These are phyloP conservation scores for Mollisia scopiformis DNA, from an alignment of 2,329 filamentous ascomycete species.

Conservation along the genomic window DNA sequence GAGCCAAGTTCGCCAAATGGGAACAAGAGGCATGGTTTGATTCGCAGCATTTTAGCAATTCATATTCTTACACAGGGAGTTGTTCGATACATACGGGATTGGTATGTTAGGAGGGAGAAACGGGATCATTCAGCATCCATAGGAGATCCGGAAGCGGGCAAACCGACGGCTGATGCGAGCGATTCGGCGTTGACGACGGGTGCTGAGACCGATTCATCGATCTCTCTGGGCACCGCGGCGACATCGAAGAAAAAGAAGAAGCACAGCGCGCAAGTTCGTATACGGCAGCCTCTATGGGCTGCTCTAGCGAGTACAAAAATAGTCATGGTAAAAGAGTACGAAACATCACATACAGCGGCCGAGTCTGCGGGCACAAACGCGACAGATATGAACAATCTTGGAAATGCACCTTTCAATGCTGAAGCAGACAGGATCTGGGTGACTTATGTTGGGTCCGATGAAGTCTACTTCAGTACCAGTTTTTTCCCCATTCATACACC, in stretches of 20 bases:
- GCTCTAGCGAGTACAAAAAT: conserved; percentile 95
- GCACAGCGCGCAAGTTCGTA: conserved; percentile 87
- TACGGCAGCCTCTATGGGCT: conserved; percentile 91
- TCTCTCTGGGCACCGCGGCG: conserved; percentile 44
- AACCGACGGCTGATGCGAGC: conserved; percentile 54
- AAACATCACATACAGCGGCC: conserved; percentile 76
- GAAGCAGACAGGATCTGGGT: conserved; percentile 79
- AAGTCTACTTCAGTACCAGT: conserved; percentile 77
- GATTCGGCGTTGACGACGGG: conserved; percentile 35
- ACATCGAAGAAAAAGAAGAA: conserved; percentile 82
- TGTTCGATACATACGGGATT: conserved; percentile 70
- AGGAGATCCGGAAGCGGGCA: conserved; percentile 67
- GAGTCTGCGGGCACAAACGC: conserved; percentile 76
- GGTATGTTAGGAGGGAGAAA: conserved; percentile 65
- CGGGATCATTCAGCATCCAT: conserved; percentile 52
- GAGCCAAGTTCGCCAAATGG: conserved; percentile 47
- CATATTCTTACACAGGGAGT: conserved; percentile 77
- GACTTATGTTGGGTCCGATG: conserved; percentile 76
- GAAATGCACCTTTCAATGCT: conserved; percentile 72
- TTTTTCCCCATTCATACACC: conserved; percentile 53
- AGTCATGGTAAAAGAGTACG: conserved; percentile 89
- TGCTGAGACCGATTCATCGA: conserved; percentile 30
- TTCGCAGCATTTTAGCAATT: conserved; percentile 70
- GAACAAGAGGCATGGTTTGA: conserved; percentile 66
- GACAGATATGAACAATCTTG: conserved; percentile 77